These are phyloP conservation scores for Coniochaeta hoffmannii DNA, from an alignment of 2,329 filamentous ascomycete species.

Conservation along the genomic window DNA sequence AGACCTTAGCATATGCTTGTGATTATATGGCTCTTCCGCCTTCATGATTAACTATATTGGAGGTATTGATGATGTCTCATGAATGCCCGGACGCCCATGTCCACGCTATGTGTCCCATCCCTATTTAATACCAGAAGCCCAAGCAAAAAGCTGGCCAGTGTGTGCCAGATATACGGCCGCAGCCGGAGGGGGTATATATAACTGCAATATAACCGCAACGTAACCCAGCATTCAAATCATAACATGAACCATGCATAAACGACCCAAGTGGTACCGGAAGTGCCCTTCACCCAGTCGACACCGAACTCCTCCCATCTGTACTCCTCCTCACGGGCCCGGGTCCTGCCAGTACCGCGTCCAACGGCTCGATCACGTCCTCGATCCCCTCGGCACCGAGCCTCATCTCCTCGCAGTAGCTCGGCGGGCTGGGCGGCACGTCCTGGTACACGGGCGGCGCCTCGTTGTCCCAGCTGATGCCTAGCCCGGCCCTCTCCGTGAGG, in stretches of 20 bases:
- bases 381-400: slow-evolving; percentile 18
- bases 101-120: no score
- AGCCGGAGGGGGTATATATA: not conserved
- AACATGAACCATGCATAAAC: not conserved
- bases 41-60: no score
- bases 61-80: no score
- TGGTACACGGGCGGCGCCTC: slow-evolving; percentile 91
- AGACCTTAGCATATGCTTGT: no score
- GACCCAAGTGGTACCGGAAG: not conserved
- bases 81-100: no score
- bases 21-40: no score
- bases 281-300: not conserved
- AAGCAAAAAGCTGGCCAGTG: no score
- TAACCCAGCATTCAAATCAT: not conserved
- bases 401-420: slow-evolving; percentile 49
- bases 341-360: slow-evolving; percentile 17
- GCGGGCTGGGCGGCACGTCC: slow-evolving; percentile 82
- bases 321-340: not conserved
- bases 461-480: slow-evolving; percentile 95
- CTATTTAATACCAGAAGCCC: no score
- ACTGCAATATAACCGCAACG: not conserved
- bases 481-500: slow-evolving; percentile 74
- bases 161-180: not conserved
- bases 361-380: slow-evolving; percentile 31
- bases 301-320: not conserved